Base-by-base conservation (phyloP, 2,329 filamentous ascomycete genomes). In the Rachicladosporium sp. region DNA sequence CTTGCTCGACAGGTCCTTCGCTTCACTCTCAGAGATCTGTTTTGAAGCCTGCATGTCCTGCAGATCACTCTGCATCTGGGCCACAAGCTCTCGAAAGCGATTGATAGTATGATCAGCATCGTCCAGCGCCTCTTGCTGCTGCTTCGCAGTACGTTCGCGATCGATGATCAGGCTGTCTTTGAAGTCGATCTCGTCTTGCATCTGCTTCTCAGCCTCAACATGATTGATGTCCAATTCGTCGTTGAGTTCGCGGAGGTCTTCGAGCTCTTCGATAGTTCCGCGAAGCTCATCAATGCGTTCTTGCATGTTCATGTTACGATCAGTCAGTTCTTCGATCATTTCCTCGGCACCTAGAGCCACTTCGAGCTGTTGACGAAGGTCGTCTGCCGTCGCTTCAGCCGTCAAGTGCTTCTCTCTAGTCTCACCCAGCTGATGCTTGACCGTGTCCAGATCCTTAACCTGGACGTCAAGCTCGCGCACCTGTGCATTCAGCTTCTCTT, bases 171-270 rank as follows among this genome's bases (percentile, higher is more conserved):
- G 66, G 40, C 73, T 75, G 47, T 95, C 88, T 58, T 83, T 85
- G 63, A 86, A 82, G 56, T 95, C 88, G 40, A 96, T 75, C 52
- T 95, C 88, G 51, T 93, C 83, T 58, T 94, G 87, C 62, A 98
- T 75, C 57, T 96, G 88, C 59, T 89, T 93, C 58, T 93, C 85
- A 29, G 87, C 84, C 55, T 95, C 87, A 3, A 91, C 76, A 55
- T 95, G 88, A 55, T 94, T 94, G 51, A 85, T 75, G 58, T 95
- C 88, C 3, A 98, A 76, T 61, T 98, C 91, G 53, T 96, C 88
- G 51, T 86, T 93, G 50, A 96, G 78, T 56, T 98, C 89, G 57
- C 87, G 88, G 38, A 96, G 66, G 44, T 76, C 85, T 59, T 95
- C 86, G 8, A 96, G 71, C 48, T 96, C 89, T 46, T 88, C 81